Evolutionary conservation across 1,139 yeast genomes (phyloP), one percentile per base, ranked within the genome.

Genomic region (Magnusiomyces sp.): DNA sequence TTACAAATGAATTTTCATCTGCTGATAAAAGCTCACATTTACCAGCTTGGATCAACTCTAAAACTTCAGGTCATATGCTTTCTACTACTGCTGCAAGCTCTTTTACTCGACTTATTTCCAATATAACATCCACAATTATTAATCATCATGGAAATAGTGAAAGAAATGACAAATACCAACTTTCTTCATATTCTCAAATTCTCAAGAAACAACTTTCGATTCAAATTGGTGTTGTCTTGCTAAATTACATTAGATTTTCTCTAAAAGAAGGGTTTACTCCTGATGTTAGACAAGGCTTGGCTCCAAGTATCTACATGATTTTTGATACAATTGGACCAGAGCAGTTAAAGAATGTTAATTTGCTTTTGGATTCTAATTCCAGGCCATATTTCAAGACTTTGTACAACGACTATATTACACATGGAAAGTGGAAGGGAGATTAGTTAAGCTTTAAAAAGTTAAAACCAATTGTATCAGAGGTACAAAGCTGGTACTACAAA

Each of bases 371-470:
- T 59, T 65, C 71, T 27, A 76, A 85, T 43, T 86, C 95, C 1
- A 76, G 85, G 56, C 74, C 81, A 2, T 79, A 82, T 58, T 84
- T 81, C 71, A 81, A 77, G 62, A 70, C 78, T 0, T 61, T 89
- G 42, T 87, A 84, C 59, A 77, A 77, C 5, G 88, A 83, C 55
- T 92, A 88, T 67, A 79, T 78, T 63, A 80, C 77, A 58, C 75
- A 75, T 56, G 96, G 96, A 50, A 87, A 84, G 64, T 90, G 97
- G 97, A 79, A 70, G 53, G 88, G 80, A 55, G 74, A 73, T 50
- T 75, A 64, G 46, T 23, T 7, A 23, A 23, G 29, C 29, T 23
- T 23, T 7, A 23, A 23, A 23, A 23, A 7, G n/a, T n/a, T 23
- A 23, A 23, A 23, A 23, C 7, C 4, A 23, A 23, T 23, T 4